Base-by-base conservation (phyloP, 2,329 filamentous ascomycete genomes). In the Lachnellula suecica region DNA sequence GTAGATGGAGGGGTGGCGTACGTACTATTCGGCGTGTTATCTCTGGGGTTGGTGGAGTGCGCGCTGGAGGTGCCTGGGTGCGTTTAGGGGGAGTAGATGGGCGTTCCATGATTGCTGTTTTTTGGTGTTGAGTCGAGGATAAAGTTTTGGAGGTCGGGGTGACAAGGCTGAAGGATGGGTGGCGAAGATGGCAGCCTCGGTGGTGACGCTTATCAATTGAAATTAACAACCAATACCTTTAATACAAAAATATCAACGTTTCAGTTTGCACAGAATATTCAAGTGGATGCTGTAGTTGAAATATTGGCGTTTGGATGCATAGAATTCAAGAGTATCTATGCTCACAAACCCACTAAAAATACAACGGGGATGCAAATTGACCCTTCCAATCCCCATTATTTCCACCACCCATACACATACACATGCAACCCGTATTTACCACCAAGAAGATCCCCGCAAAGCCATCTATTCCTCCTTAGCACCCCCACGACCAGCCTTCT, bases 401-500 rank as follows among this genome's bases (percentile, higher is more conserved):
- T n/a, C 31, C 31, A 34, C 7, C 31, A 35, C 31, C 17, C 15
- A 13, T n/a, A 13, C 31, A 13, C 15, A 17, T 35, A 17, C 15
- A 35, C 15, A 35, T 35, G 17, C 31, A 35, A 8, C 17, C 15
- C 15, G 15, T 17, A 17, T 2, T 7, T 35, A 17, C 17, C 9
- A 17, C 9, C 15, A 17, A 2, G 17, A 35, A n/a, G 31, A 4
- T 10, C 20, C 31, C 17, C 4, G 27, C 22, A 15, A 20, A 27
- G n/a, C 19, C 22, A 54, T 61, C 56, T 67, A 88, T 75, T 88
- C 85, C 71, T 88, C 85, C 82, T 88, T 88, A 65, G 76, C 83
- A 66, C 85, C 85, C 52, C 85, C 85, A 57, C 83, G 80, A 58
- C 87, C 87, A 50, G 87, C 79, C 70, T 88, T 88, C 79, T 93